Base-by-base conservation (phyloP, 805 yeast species). In the Candida endomychidarum region DNA sequence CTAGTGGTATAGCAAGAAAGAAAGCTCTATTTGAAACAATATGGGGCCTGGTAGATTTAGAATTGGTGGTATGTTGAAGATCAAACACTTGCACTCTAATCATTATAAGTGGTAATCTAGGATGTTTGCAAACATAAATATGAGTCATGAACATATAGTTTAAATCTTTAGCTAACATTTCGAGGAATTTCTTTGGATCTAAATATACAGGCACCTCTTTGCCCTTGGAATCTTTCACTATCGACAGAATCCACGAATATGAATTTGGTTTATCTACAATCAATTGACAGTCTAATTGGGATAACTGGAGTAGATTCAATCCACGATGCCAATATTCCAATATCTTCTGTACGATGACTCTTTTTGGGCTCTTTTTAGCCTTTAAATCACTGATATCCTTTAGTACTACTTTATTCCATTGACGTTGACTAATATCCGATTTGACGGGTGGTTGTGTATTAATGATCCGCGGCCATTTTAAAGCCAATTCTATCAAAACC, bases 51-150 rank as follows among this genome's bases (percentile, higher is more conserved):
- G 44, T 47, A 1, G 56, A 39, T 5, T 28, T 38, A 3, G 48
- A 20, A 2, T 46, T 12, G 8, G 42, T 45, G 6, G 50, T 45
- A 9, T 49, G 45, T 20, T 58, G 53, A 34, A 65, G 38, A 44
- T 86, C 91, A 54, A 80, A 85, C 29, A 84, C 71, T 53, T 85
- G 95, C 16, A 86, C 67, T 35, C 95, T 59, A 7, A 83, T 68
- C 17, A 86, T 59, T 2, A 79, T 60, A 43, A 83, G 50, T 0
- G 89, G 87, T 30, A 77, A 67, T 7, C 62, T 61, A 3, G 87
- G 86, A 57, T 83, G 89, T 39, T 76, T 66, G 37, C 83, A 78
- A 17, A 81, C 74, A 53, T 82, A 83, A 9, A 83, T 71, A 53
- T 84, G 84, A n/a, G 78, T 72, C 45, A 76, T 56, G 57, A 74